These are phyloP conservation scores for Lagerstroemia speciosa DNA, from an alignment of 345 rosid species.

Conservation along the genomic window DNA sequence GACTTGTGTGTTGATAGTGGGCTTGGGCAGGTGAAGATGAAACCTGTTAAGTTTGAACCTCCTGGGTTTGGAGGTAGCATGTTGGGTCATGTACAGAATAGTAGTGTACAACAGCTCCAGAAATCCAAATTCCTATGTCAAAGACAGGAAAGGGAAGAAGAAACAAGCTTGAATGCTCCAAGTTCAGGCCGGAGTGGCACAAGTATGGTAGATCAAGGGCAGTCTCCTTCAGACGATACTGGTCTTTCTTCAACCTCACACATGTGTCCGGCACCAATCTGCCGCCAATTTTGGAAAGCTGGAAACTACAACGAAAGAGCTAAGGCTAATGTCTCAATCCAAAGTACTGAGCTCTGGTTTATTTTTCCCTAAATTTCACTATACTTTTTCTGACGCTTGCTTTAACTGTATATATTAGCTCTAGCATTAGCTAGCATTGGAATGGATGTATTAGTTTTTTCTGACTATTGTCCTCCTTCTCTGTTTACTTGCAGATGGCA, in stretches of 20 bases:
- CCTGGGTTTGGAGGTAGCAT: constrained; percentile 16
- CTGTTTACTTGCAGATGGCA: constrained; percentile 26
- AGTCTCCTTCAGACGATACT: constrained; percentile 54
- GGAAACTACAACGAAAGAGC: constrained; percentile 48
- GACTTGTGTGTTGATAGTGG: constrained; percentile 19
- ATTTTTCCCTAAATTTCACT: neutral
- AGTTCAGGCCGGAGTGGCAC: constrained; percentile 46
- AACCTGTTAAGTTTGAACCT: constrained; percentile 43
- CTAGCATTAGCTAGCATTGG: neutral
- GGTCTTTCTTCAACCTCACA: constrained; percentile 53
- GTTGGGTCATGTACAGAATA: constrained; percentile 8
- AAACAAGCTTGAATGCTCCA: constrained; percentile 36
- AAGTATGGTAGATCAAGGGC: constrained; percentile 61
- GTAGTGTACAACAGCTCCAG: constrained; percentile 6
- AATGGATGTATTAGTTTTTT: neutral
- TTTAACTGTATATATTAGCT: neutral
- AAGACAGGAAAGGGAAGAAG: constrained; percentile 48
- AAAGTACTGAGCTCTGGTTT: constrained; percentile 38
- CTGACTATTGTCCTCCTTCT: neutral
- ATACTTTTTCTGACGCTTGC: neutral
- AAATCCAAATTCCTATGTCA: constrained; percentile 18
- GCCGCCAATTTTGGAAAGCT: constrained; percentile 95
- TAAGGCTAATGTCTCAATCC: constrained; percentile 40
- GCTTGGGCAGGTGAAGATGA: constrained; percentile 22
- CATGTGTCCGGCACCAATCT: constrained; percentile 56